phyloP scores from a whole-genome alignment of 1,284 basidiomycete species.

The Irpex rosettiformis region DNA sequence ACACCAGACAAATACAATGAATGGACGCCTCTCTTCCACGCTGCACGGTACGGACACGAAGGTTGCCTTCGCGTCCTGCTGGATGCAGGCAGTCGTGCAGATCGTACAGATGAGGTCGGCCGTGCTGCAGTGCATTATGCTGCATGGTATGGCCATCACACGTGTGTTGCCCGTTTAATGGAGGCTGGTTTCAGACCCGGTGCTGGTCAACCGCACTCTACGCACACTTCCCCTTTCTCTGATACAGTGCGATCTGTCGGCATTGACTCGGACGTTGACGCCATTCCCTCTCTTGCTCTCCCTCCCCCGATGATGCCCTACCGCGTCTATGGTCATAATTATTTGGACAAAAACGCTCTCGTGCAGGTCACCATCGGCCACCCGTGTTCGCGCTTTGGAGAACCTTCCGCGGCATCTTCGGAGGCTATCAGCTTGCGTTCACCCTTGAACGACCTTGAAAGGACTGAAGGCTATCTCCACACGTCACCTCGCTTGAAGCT shows the following conservation, averaged over 20 bases:
- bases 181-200: conserved; percentile 34
- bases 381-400: conserved; percentile 36
- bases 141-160: conserved; percentile 94
- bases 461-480: conserved; percentile 58
- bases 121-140: conserved; percentile 92
- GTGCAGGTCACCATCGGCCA: conserved; percentile 89
- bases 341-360: conserved; percentile 85
- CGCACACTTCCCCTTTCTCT: conserved; percentile 28
- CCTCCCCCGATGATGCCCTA: conserved; percentile 99
- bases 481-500: conserved; percentile 87
- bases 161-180: conserved; percentile 75
- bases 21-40: conserved; percentile 98
- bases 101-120: conserved; percentile 81
- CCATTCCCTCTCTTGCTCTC: conserved; percentile 90
- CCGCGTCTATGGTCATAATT: conserved; percentile 88
- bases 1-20: conserved; percentile 94
- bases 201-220: conserved; percentile 14
- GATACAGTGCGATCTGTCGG: conserved; percentile 33
- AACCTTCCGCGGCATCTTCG: conserved; percentile 22
- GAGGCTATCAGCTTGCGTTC: conserved; percentile 63
- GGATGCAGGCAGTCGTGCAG: conserved; percentile 73
- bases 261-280: conserved; percentile 76
- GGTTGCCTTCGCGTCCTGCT: conserved; percentile 79
- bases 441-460: conserved; percentile 62
- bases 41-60: conserved; percentile 84